phyloP scores from a whole-genome alignment of 192 early-diverging fungal species.

The Coemansia sp. region DNA sequence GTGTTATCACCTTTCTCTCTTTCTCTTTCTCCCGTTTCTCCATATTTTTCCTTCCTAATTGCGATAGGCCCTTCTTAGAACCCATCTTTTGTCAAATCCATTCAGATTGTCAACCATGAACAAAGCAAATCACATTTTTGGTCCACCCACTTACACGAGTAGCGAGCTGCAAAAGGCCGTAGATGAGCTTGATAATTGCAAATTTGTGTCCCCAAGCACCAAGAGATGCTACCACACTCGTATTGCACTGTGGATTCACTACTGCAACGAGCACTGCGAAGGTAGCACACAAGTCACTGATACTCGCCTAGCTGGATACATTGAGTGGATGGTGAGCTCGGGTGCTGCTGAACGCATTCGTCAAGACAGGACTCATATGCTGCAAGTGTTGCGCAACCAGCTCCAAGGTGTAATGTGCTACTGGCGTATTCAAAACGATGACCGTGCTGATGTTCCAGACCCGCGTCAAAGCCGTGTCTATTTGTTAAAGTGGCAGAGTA shows the following conservation, averaged over 20 bases:
- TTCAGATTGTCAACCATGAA: no score
- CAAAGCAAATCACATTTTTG: no score
- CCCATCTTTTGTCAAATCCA: no score
- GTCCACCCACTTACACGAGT: no score
- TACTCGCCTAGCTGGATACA: constrained; percentile 37
- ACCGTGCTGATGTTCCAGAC: constrained; percentile 18
- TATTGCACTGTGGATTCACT: constrained; percentile 53
- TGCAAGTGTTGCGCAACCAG: constrained; percentile 53
- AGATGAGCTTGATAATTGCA: constrained; percentile 42
- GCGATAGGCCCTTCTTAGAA: no score
- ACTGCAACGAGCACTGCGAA: constrained; percentile 25
- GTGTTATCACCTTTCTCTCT: no score
- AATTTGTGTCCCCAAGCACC: constrained; percentile 40
- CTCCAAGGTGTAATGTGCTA: constrained; percentile 53
- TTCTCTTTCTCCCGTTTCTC: no score
- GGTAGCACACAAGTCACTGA: constrained; percentile 36
- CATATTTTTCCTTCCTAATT: no score
- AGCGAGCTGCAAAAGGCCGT: constrained; percentile 38
- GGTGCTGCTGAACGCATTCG: constrained; percentile 52
- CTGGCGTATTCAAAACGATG: constrained; percentile 45
- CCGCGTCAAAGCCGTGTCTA: constrained; percentile 32
- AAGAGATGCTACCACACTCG: constrained; percentile 54
- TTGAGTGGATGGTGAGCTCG: constrained; percentile 53
- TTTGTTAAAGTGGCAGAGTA: constrained; percentile 38
- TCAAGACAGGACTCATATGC: constrained; percentile 41